Percentiles rank a stretch among this genome's conserved stretches.
phyloP scores from a whole-genome alignment of 768 basidiomycete species.

The Tephrocybe rancida region DNA sequence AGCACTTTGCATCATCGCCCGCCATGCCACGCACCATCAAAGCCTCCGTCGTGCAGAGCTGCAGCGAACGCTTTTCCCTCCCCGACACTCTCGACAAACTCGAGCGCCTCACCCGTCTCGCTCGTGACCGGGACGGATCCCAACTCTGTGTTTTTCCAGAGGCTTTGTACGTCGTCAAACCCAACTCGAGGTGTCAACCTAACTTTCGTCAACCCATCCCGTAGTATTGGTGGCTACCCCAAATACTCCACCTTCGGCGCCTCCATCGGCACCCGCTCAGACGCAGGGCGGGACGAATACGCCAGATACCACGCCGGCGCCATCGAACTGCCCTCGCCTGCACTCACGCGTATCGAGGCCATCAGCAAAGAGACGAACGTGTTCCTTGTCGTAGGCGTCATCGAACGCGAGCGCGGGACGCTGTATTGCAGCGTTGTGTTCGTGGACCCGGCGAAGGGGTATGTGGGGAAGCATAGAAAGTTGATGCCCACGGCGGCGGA shows the following conservation, averaged over 20 bases:
- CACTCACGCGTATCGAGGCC: conserved; percentile 46
- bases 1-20: neutral
- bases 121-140: conserved; percentile 45
- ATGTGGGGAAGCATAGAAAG: conserved; percentile 66
- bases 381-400: conserved; percentile 60
- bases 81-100: conserved; percentile 51
- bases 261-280: conserved; percentile 50
- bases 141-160: conserved; percentile 60
- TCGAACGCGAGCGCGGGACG: conserved; percentile 61
- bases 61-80: conserved; percentile 47
- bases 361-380: conserved; percentile 50
- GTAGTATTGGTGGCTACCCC: conserved; percentile 53
- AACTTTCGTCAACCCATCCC: neutral
- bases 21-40: conserved; percentile 23
- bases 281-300: conserved; percentile 60
- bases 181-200: neutral
- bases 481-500: conserved; percentile 64
- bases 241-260: conserved; percentile 56
- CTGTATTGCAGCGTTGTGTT: conserved; percentile 65
- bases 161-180: conserved; percentile 42
- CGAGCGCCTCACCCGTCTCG: conserved; percentile 44
- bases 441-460: conserved; percentile 52
- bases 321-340: conserved; percentile 56
- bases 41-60: conserved; percentile 57
- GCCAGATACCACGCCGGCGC: conserved; percentile 55